These are phyloP conservation scores for Sporobolomyces roseus DNA, from an alignment of 768 basidiomycete species.

Conservation along the genomic window DNA sequence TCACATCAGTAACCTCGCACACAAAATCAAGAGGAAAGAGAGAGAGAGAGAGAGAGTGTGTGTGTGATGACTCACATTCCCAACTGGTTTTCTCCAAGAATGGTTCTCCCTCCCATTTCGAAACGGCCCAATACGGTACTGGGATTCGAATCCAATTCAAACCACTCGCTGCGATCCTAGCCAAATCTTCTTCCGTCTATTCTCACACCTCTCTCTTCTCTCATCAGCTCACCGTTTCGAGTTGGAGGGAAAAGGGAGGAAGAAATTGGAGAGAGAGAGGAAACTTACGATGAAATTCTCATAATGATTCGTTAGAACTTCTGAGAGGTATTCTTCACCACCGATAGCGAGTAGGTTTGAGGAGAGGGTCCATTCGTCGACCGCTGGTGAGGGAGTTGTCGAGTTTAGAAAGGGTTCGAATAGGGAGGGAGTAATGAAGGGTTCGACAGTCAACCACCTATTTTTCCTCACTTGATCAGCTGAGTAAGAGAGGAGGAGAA, in stretches of 20 bases:
- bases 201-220: too few relatives aligned
- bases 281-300: conserved; percentile 25
- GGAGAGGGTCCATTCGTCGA: conserved; percentile 82
- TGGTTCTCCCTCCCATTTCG: conserved; percentile 69
- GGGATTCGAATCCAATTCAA: conserved; percentile 91
- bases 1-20: neutral
- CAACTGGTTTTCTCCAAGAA: conserved; percentile 76
- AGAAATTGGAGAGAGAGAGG: neutral
- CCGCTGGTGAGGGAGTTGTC: conserved; percentile 54
- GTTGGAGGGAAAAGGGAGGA: too few relatives aligned
- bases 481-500: neutral
- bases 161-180: conserved; percentile 84
- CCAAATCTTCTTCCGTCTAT: conserved; percentile 96
- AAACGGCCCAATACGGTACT: conserved; percentile 86
- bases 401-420: conserved; percentile 44
- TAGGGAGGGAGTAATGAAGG: conserved; percentile 59
- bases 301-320: conserved; percentile 78
- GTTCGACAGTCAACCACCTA: conserved; percentile 43
- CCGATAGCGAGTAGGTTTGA: conserved; percentile 54
- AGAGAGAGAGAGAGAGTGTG: neutral
- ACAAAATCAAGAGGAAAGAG: neutral
- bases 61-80: conserved; percentile 62
- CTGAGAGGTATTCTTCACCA: conserved; percentile 59
- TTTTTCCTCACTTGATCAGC: neutral
- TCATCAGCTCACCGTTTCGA: too few relatives aligned